A percentile compares a stretch with the other conserved stretches of the same genome.
Evolutionary conservation across 2,329 filamentous ascomycete species (phyloP).

Genomic region (Thermothelomyces thermophilus): DNA sequence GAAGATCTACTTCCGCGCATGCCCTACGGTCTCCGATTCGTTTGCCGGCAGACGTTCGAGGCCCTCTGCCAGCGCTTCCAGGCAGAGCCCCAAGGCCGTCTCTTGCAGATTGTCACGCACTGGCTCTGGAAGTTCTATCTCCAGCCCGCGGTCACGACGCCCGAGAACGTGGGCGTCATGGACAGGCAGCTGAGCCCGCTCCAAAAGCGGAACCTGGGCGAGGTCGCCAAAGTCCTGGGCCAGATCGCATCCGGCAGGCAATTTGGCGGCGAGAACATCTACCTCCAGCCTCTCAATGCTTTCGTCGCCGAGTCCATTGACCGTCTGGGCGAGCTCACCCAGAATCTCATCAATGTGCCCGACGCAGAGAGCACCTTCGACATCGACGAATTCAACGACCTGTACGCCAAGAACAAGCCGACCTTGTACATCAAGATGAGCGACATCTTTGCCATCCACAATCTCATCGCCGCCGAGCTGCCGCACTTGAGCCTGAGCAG

Average conservation of each 20-base stretch:
- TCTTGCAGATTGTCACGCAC: conserved; percentile 77
- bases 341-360: conserved; percentile 71
- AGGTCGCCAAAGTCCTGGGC: conserved; percentile 84
- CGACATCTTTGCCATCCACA: conserved; percentile 95
- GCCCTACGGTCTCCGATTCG: conserved; percentile 86
- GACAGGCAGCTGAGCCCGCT: conserved; percentile 83
- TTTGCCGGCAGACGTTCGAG: conserved; percentile 81
- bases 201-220: conserved; percentile 85
- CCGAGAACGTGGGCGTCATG: conserved; percentile 87
- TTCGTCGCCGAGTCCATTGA: conserved; percentile 83
- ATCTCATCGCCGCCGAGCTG: conserved; percentile 74
- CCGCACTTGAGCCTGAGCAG: conserved; percentile 67
- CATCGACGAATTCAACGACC: conserved; percentile 97
- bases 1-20: conserved; percentile 82
- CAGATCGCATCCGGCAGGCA: conserved; percentile 84
- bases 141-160: conserved; percentile 79
- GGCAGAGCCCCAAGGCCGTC: conserved; percentile 65
- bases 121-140: conserved; percentile 96
- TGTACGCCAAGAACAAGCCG: conserved; percentile 93
- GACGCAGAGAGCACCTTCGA: conserved; percentile 90
- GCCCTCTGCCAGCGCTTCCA: conserved; percentile 70
- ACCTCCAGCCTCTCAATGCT: conserved; percentile 88
- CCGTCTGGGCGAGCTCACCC: conserved; percentile 68
- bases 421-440: conserved; percentile 99
- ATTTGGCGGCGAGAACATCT: conserved; percentile 92